Base-by-base conservation (phyloP, 2,329 filamentous ascomycete species). In the Bipolaris sorokiniana region DNA sequence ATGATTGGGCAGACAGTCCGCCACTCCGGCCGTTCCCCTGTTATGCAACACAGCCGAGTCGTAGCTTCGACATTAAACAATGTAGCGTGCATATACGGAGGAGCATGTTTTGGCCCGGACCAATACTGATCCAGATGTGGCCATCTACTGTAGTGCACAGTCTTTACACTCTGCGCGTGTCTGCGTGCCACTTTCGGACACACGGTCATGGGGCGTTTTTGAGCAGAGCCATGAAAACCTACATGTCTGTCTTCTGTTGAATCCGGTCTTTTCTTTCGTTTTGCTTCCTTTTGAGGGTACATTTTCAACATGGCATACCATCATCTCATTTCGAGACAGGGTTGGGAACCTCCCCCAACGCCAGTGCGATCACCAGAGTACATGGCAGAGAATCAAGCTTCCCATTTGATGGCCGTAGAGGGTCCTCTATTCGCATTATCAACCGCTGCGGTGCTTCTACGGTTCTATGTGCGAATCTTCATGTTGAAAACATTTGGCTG, bases 321-420 rank as follows among this genome's bases (percentile, higher is more conserved):
- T 47, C 36, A 37, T 26, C 37, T 64, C 16, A 20, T 58, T 34
- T 16, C 62, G 15, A 54, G 58, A 33, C 60, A 66, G 34, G 53
- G 23, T 22, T 46, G 36, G 38, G 56, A 41, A 1, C 50, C 50
- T 15, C 61, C 60, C 34, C 53, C 55, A 42, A 22, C 31, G 51
- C 58, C 61, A 36, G 36, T 20, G n/a, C 56, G 22, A 9, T 61
- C 71, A 48, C 63, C 68, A 48, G 68, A 70, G 22, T 74, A 76
- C 58, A 68, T 76, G 6, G 60, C 69, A 4, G 76, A 80, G 47
- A 71, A 78, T 48, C 72, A 70, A 46, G 70, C 69, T 1, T 57
- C 64, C n/a, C 66, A 64, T 6, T 70, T 82, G 20, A 63, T 82
- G 26, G 75, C 72, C 2, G 75, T 80, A 11, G 76, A 78, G 16